Evolutionary conservation across 1,284 basidiomycete genomes (phyloP).

Genomic region (Sanghuangporus sanghuang): DNA sequence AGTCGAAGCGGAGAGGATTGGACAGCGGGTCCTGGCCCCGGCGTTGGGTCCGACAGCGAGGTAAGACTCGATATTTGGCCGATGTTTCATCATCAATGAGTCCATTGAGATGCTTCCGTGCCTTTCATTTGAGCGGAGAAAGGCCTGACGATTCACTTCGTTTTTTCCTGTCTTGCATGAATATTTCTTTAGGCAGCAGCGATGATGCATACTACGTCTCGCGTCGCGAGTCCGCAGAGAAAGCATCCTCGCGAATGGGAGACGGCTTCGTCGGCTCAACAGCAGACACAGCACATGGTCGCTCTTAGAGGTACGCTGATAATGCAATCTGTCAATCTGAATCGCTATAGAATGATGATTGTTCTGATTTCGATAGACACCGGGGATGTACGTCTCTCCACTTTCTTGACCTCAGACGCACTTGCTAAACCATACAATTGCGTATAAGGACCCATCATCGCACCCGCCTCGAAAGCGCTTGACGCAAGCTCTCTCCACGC

Average conservation of each 20-base stretch:
- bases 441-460: neutral
- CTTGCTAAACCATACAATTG: neutral
- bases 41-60: neutral
- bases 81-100: neutral
- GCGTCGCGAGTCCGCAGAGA: constrained; percentile 5
- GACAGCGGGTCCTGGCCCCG: neutral
- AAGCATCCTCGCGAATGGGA: constrained; percentile 14
- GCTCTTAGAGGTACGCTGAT: neutral
- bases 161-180: neutral
- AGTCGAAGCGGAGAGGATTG: neutral
- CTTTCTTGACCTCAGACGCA: neutral
- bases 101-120: neutral
- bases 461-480: constrained; percentile 13
- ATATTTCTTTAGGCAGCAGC: neutral
- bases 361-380: neutral
- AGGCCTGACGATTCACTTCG: neutral
- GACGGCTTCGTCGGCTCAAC: neutral
- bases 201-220: neutral
- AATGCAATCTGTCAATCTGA: neutral
- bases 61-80: neutral
- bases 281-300: neutral
- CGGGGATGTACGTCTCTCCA: constrained; percentile 7
- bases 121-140: neutral
- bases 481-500: constrained; percentile 2
- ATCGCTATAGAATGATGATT: neutral